These are phyloP conservation scores for Flaveria brownii DNA, from an alignment of 129 eudicot genomes.

Conservation along the genomic window DNA sequence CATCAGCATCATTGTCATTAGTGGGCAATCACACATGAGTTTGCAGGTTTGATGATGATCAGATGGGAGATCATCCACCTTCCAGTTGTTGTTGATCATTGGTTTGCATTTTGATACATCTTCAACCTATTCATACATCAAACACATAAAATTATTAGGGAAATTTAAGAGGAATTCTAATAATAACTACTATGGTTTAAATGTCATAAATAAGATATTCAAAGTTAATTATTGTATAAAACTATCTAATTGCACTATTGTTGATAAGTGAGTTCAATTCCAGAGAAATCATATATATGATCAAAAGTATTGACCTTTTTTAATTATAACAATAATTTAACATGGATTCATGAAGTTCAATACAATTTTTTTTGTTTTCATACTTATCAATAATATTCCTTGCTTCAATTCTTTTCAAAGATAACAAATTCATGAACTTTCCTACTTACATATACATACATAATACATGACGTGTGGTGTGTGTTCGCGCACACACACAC, in stretches of 20 bases:
- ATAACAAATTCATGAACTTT: no score
- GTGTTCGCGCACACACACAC: background rate
- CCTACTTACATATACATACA: background rate
- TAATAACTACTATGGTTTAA: background rate
- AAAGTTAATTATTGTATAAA: constrained; percentile 9
- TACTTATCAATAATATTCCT: no score
- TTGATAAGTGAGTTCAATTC: background rate
- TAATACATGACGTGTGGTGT: no score
- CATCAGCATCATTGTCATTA: constrained; percentile 46
- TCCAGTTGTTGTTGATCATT: constrained; percentile 38
- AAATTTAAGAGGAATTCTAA: background rate
- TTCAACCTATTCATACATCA: constrained; percentile 21
- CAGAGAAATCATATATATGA: background rate
- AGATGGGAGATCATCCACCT: constrained; percentile 33
- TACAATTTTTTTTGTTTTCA: background rate
- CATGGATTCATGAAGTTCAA: background rate
- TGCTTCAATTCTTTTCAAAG: no score
- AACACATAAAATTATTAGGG: background rate
- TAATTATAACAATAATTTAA: background rate
- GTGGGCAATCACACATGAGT: constrained; percentile 37
- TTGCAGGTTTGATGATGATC: constrained; percentile 25
- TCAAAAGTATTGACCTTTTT: background rate
- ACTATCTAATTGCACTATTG: background rate
- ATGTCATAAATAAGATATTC: constrained; percentile 1
- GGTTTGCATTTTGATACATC: constrained; percentile 32